These are phyloP conservation scores for Furcasterigmium sp. DNA, from an alignment of 2,329 filamentous ascomycete species.

Conservation along the genomic window DNA sequence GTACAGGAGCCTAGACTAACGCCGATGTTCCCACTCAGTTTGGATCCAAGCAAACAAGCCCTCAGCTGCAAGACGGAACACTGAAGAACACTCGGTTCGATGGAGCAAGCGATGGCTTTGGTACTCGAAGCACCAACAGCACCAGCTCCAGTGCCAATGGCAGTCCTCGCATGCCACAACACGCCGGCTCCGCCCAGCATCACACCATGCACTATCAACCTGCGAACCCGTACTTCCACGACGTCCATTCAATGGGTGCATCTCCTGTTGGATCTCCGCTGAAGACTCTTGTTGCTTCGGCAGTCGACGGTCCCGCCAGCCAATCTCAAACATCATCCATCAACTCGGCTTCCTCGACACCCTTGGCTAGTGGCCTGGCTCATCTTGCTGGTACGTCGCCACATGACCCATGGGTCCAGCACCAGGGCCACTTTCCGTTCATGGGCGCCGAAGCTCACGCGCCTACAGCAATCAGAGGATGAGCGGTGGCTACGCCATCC, in stretches of 20 bases:
- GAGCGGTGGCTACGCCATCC: no score
- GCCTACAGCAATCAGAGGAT: conserved; percentile 42
- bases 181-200: conserved; percentile 32
- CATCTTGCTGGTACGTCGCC: conserved; percentile 41
- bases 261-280: conserved; percentile 28
- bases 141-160: conserved; percentile 28
- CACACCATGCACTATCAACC: conserved; percentile 28
- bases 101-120: conserved; percentile 30
- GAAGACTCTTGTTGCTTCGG: conserved; percentile 11
- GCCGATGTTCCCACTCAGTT: conserved; percentile 38
- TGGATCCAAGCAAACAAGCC: conserved; percentile 53
- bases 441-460: conserved; percentile 41
- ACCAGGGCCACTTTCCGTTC: conserved; percentile 43
- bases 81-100: conserved; percentile 37
- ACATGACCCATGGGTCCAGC: conserved; percentile 32
- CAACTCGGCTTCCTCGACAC: conserved; percentile 37
- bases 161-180: conserved; percentile 29
- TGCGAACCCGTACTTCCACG: conserved; percentile 10
- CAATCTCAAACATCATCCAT: conserved; percentile 26
- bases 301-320: conserved; percentile 18
- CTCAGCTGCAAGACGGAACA: conserved; percentile 44
- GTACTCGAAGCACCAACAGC: conserved; percentile 25
- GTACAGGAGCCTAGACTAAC: conserved; percentile 32
- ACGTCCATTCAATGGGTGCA: conserved; percentile 21
- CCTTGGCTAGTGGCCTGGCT: conserved; percentile 36